Evolutionary conservation across 495 filamentous ascomycete genomes (phyloP), one percentile per base, ranked within the genome.

Genomic region (Neurospora sp.): DNA sequence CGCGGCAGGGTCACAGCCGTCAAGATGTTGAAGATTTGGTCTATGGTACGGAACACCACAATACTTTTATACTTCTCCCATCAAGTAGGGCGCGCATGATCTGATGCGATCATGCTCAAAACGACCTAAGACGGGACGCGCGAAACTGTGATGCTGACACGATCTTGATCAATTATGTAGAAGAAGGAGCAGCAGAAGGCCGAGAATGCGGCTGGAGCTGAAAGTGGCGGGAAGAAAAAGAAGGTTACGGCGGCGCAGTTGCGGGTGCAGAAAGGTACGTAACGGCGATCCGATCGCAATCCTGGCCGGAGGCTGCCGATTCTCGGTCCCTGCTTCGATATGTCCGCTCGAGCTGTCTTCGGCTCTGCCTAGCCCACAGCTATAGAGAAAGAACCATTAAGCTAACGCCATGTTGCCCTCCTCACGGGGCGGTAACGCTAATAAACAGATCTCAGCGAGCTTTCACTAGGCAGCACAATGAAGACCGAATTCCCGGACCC

Each of bases 11-110:
- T 34, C 15, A 31, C 62, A 15, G 42, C 72, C 72, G 75, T 73
- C 89, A 93, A 83, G 77, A 99, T 99, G 96, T 87, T 98, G 86
- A 99, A 99, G 83, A 97, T 99, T 86, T 99, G 96, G 96, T 97
- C 94, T 81, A 97, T 99, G 94, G 94, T 97, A 86, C 66, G 89
- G 71, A 11, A 40, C 48, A 39, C 8, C 17, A 11, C n/a, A 10
- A n/a, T 19, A 15, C 40, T 19, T n/a, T 36, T 9, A 37, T 19
- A 66, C 37, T 28, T 7, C 9, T 31, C 15, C 69, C 69, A 21
- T 31, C 11, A 34, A 48, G 28, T 5, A 19, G 24, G 54, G 28
- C 13, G 34, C 28, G 70, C 70, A 45, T 45, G 28, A 62, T 34
- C 13, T 28, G 54, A 62, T 34, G 54, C 5, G 28, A 8, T 9